phyloP scores from a whole-genome alignment of 331 rosid genomes.

The Quercus phellos region DNA sequence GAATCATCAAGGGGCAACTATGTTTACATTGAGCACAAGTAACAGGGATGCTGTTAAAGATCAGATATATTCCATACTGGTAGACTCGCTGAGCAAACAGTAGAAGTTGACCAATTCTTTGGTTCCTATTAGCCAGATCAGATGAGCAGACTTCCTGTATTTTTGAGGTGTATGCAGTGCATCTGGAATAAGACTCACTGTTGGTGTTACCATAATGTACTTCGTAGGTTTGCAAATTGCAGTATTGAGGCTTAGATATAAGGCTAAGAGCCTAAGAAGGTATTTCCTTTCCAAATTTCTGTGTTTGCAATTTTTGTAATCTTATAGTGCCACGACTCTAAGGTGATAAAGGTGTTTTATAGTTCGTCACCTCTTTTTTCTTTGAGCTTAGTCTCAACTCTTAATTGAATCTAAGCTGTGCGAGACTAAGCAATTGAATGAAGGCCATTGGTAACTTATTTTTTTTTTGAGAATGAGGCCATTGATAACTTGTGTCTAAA shows the following conservation, averaged over 20 bases:
- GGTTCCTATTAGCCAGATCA: neutral
- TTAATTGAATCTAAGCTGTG: too few species aligned
- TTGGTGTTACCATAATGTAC: neutral
- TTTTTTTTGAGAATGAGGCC: too few species aligned
- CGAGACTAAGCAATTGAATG: too few species aligned
- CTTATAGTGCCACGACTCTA: neutral
- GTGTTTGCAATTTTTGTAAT: neutral
- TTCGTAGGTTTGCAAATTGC: neutral
- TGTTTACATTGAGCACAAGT: constrained; percentile 47
- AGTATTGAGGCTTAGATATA: neutral
- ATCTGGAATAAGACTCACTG: neutral
- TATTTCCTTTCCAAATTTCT: neutral
- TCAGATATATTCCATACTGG: constrained; percentile 43
- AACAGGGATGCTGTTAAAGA: constrained; percentile 63
- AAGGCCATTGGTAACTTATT: too few species aligned
- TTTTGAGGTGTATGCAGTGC: neutral
- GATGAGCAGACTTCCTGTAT: neutral
- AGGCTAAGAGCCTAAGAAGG: too few species aligned
- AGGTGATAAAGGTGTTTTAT: too few species aligned
- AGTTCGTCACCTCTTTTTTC: too few species aligned
- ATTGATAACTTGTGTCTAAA: too few species aligned
- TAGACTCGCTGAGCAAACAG: constrained; percentile 36
- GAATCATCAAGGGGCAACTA: constrained; percentile 59
- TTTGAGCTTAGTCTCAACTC: too few species aligned
- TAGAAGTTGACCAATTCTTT: constrained; percentile 23